Percentiles rank a stretch among this genome's conserved stretches.
These are phyloP conservation scores for Penicillium psychrosexuale DNA, from an alignment of 2,329 filamentous ascomycete genomes.

Conservation along the genomic window DNA sequence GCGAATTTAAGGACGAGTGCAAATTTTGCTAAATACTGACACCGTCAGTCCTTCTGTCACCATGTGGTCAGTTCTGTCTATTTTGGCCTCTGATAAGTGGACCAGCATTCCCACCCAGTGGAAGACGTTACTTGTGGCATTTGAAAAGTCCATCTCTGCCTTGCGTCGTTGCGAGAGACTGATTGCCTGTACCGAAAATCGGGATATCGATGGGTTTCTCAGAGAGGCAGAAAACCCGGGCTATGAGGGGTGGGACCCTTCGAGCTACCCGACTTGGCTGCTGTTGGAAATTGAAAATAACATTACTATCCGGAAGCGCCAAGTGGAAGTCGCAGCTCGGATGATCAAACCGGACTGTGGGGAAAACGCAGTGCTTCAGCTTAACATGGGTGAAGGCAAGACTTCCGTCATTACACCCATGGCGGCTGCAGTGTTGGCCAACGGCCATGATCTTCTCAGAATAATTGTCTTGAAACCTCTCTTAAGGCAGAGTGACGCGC, in stretches of 20 bases:
- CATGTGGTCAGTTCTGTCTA: background rate
- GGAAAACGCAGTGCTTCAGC: background rate
- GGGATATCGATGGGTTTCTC: background rate
- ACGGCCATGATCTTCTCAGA: background rate
- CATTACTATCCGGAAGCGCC: background rate
- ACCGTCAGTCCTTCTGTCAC: background rate
- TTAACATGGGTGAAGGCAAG: background rate
- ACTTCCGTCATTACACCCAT: background rate
- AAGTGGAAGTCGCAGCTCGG: background rate
- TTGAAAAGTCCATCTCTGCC: background rate
- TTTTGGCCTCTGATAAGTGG: background rate
- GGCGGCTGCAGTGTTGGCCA: background rate
- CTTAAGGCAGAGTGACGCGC: background rate
- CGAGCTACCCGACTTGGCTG: background rate
- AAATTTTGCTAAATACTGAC: background rate
- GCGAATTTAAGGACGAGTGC: background rate
- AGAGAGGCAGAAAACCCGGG: background rate
- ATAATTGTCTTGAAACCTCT: background rate
- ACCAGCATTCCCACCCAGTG: background rate
- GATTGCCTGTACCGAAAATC: background rate
- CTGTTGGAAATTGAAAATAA: background rate
- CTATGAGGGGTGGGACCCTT: background rate
- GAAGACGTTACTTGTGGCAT: background rate
- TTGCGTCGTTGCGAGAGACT: background rate
- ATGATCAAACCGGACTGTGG: background rate